Base-by-base conservation (phyloP, 2,329 filamentous ascomycete species). In the Eutypella sp. region DNA sequence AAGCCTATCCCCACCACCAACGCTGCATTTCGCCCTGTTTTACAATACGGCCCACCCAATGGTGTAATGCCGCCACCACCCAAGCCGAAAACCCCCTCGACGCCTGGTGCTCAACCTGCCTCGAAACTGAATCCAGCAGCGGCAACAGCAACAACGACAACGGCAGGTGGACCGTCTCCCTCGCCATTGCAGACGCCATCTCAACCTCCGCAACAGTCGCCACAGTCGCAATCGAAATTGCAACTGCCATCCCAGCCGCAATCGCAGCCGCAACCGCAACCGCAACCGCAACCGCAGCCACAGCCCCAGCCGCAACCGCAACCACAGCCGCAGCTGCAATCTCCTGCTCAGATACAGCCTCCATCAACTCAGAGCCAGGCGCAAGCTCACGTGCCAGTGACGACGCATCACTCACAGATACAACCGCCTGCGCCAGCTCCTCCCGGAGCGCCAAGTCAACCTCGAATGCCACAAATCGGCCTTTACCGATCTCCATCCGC, bases 1-100 rank as follows among this genome's bases (percentile, higher is more conserved):
- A 81, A 79, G 52, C 72, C 69, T 41, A 65, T 69, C 31, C 65
- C 68, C 33, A 20, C 67, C 65, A 49, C 67, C 59, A 46, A 54
- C 59, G 48, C 51, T 19, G 54, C 59, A 8, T 65, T 68, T 48
- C 75, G 81, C 37, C 82, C 82, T 3, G 73, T 84, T 31, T 67
- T 85, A 45, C 81, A 85, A 57, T 85, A 85, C 58, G 82, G 82
- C 0, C 82, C 82, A 34, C 79, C 80, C 2, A 80, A 80, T 48
- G 81, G 80, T 33, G 63, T 71, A 24, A 81, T 84, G 78, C 79
- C 79, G 36, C 75, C 76, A 45, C 73, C 74, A 11, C 64, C 67
- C 15, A 64, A 66, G 11, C 67, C 69, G 6, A 59, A 59, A 27
- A 55, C 64, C 8, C 56, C 62, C 16, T 52, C 62, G 4, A 53